These are phyloP conservation scores for Aspergillus pseudoterreus DNA, from an alignment of 2,329 filamentous ascomycete species.

Conservation along the genomic window DNA sequence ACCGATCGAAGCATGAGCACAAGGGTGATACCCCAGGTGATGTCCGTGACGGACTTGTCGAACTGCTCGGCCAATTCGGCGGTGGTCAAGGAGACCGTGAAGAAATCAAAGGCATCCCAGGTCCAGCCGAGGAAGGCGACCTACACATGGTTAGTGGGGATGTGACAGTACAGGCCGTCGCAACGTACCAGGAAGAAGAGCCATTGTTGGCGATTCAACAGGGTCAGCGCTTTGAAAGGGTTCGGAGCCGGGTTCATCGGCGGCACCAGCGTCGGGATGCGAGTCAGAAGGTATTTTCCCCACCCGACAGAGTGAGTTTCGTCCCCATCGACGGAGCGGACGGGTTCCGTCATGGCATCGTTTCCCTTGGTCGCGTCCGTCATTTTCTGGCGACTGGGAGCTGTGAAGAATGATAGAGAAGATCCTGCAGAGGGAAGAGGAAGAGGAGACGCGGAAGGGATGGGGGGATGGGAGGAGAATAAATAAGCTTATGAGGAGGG, in stretches of 20 bases:
- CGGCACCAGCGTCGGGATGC: slow-evolving; percentile 53
- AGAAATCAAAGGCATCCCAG: slow-evolving; percentile 60
- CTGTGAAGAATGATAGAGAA: not conserved
- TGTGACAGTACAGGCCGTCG: not conserved
- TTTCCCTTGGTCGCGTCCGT: not conserved
- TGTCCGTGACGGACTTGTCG: slow-evolving; percentile 52
- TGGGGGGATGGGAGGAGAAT: not conserved
- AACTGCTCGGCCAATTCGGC: slow-evolving; percentile 52
- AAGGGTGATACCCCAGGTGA: slow-evolving; percentile 58
- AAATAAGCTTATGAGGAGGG: not conserved
- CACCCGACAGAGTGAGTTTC: slow-evolving; percentile 6
- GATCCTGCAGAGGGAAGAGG: not conserved
- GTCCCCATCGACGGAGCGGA: not conserved
- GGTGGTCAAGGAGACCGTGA: slow-evolving; percentile 58
- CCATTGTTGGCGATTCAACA: slow-evolving; percentile 56
- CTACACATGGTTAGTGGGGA: slow-evolving; percentile 16
- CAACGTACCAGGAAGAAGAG: slow-evolving; percentile 50
- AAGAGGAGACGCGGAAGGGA: not conserved
- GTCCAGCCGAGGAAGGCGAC: slow-evolving; percentile 48
- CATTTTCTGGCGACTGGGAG: not conserved
- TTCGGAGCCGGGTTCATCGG: slow-evolving; percentile 54
- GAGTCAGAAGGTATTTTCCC: slow-evolving; percentile 51
- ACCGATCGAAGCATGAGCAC: slow-evolving; percentile 61
- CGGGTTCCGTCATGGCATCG: not conserved
- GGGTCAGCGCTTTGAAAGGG: slow-evolving; percentile 48